Evolutionary conservation across 257 asterid species (phyloP).

Genomic region (Echium plantagineum): DNA sequence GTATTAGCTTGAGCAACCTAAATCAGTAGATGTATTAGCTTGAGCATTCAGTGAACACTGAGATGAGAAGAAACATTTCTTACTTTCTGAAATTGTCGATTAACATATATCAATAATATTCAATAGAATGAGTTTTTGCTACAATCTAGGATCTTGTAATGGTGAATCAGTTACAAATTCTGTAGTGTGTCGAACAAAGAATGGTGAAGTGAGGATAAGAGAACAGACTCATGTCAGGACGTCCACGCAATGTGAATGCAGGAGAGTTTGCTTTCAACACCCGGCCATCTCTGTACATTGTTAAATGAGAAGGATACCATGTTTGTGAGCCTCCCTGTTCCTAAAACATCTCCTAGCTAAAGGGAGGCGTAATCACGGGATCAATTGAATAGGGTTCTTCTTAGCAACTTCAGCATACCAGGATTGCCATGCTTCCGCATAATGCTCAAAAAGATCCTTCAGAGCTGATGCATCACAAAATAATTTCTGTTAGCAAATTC

Average conservation of each 20-base stretch:
- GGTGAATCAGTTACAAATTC: neutral
- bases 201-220: neutral
- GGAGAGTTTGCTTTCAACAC: conserved; percentile 25
- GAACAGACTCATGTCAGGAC: neutral
- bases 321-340: conserved; percentile 4
- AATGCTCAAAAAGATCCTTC: conserved; percentile 83
- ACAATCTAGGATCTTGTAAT: neutral
- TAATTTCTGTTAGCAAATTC: conserved; percentile 3
- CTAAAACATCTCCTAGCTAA: neutral
- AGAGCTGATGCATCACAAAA: conserved; percentile 46
- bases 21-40: too few species aligned
- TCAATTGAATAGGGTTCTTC: conserved; percentile 48
- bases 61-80: too few species aligned
- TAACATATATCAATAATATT: too few species aligned
- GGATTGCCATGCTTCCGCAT: conserved; percentile 84
- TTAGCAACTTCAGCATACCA: conserved; percentile 88
- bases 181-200: neutral
- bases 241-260: conserved; percentile 19
- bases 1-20: too few species aligned
- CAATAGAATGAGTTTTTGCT: neutral
- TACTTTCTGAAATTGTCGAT: too few species aligned
- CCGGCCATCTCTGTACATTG: conserved; percentile 20
- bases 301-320: conserved; percentile 9
- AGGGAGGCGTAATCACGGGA: conserved; percentile 22
- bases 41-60: too few species aligned